phyloP scores from a whole-genome alignment of 1,284 basidiomycete species.

The Phylloboletellus chloephorus region DNA sequence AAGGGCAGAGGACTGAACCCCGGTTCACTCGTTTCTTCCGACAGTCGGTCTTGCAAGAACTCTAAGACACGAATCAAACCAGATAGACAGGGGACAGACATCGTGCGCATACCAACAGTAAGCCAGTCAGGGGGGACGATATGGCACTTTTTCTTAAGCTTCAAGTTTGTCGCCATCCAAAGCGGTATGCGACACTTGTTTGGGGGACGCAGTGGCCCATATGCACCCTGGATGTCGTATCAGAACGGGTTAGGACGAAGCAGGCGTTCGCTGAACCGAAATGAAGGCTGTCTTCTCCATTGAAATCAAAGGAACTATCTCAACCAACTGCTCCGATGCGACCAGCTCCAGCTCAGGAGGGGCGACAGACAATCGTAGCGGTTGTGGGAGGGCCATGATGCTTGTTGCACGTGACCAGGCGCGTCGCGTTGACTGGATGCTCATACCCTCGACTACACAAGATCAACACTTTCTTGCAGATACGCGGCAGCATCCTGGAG shows the following conservation, averaged over 20 bases:
- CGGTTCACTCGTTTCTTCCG: constrained; percentile 65
- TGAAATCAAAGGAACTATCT: constrained; percentile 78
- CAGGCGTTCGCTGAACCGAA: constrained; percentile 40
- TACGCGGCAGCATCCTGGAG: neutral
- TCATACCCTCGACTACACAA: neutral
- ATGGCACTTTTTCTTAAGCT: constrained; percentile 90
- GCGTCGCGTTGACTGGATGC: constrained; percentile 14
- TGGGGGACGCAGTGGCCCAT: constrained; percentile 90
- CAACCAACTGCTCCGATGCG: constrained; percentile 75
- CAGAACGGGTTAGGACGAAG: constrained; percentile 33
- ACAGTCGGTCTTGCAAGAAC: constrained; percentile 67
- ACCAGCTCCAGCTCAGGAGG: constrained; percentile 84
- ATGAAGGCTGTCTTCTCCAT: constrained; percentile 89
- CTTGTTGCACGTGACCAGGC: constrained; percentile 24
- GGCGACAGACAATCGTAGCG: constrained; percentile 58
- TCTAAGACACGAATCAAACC: constrained; percentile 38
- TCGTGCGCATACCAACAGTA: constrained; percentile 53
- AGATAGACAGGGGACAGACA: neutral
- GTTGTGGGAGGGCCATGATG: constrained; percentile 58
- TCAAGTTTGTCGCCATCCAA: constrained; percentile 93
- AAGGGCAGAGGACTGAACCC: constrained; percentile 77
- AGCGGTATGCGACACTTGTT: constrained; percentile 78
- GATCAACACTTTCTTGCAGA: neutral
- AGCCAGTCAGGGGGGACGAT: constrained; percentile 91
- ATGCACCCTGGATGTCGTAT: constrained; percentile 61